phyloP scores from a whole-genome alignment of 1,139 yeast genomes.

The Wickerhamomyces sp. region DNA sequence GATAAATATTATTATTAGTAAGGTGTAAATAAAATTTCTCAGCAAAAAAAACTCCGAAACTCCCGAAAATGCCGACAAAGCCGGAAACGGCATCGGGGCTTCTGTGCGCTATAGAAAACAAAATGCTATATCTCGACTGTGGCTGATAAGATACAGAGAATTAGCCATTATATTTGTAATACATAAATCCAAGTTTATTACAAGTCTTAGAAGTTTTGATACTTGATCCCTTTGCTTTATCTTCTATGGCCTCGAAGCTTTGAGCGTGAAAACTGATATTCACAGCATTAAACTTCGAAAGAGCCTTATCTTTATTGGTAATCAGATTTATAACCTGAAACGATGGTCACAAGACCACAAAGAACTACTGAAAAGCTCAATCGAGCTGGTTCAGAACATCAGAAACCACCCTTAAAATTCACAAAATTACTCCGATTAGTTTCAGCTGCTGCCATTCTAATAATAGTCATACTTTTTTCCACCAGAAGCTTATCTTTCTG shows the following conservation, averaged over 20 bases:
- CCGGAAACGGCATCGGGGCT: too few relatives aligned
- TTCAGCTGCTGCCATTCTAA: not conserved
- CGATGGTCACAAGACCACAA: not conserved
- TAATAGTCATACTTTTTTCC: not conserved
- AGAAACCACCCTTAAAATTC: not conserved
- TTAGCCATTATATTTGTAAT: not conserved
- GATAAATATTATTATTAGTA: too few relatives aligned
- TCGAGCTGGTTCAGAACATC: not conserved
- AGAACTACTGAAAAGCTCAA: not conserved
- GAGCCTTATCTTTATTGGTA: too few relatives aligned
- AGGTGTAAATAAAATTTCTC: too few relatives aligned
- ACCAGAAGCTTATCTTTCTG: not conserved
- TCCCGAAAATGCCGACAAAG: not conserved
- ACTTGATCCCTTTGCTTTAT: too few relatives aligned
- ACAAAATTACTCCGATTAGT: not conserved
- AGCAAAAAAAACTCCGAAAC: too few relatives aligned
- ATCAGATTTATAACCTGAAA: not conserved
- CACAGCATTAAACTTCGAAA: too few relatives aligned
- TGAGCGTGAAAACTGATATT: too few relatives aligned
- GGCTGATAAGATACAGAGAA: not conserved
- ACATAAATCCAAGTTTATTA: not conserved
- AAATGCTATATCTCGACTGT: too few relatives aligned
- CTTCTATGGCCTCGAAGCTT: not conserved
- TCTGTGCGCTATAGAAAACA: too few relatives aligned
- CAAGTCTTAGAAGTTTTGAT: not conserved